Evolutionary conservation across 306 rosid species (phyloP), one percentile per base, ranked within the genome.

Genomic region (Erythrophleum fordii): DNA sequence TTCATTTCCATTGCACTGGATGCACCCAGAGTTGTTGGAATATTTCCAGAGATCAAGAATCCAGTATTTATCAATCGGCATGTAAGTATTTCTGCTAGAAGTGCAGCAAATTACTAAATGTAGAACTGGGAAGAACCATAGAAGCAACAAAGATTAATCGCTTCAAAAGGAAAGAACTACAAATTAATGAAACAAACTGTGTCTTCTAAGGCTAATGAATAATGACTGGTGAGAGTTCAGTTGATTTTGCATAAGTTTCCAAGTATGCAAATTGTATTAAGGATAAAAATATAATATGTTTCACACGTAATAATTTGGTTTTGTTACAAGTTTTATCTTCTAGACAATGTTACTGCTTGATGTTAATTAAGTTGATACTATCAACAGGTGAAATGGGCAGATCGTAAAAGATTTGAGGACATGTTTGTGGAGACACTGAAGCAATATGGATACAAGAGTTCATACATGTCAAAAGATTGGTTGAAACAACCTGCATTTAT

Each of bases 1-100:
- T 95, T 62, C 89, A 91, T 95, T 84, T 62, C 90, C 60, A 90
- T 95, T 69, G 98, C 98, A 77, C 76, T 95, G 83, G 89, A 91
- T 26, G 96, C 98, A 37, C 84, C 87, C 77, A 92, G 98, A 84
- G 91, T 95, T 67, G 97, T 95, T 79, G 99, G 99, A 89, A 90
- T 95, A 83, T 95, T 93, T 80, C 98, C 99, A 11, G 99, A 95
- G 88, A 90, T 95, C 49, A 95, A 95, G 87, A 84, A 82, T 76
- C 98, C 99, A 29, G 94, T 93, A 39, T 66, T 90, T 35, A 90
- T 93, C 85, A 95, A 95, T 79, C 88, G 93, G 80, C 90, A 75
- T 68, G 99, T 95, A 83, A 90, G 99, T 90, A 76, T 79, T 73
- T 88, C 65, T 58, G n/a, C 37, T 34, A 34, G 5, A 34, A 34